phyloP scores from a whole-genome alignment of 495 filamentous ascomycete genomes.

The Talaromyces ruber region DNA sequence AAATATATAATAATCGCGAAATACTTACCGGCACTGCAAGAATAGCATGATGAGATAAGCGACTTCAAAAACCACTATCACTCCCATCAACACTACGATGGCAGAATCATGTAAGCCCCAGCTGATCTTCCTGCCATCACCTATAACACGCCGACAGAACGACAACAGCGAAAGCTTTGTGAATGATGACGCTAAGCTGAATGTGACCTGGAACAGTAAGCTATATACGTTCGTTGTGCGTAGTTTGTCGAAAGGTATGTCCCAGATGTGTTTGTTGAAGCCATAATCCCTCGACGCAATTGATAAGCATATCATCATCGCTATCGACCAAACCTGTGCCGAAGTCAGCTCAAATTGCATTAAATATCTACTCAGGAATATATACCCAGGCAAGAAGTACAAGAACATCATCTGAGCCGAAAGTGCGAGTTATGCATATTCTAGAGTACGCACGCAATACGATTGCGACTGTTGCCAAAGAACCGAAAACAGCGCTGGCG shows the following conservation, averaged over 20 bases:
- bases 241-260: not conserved
- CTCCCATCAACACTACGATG: not conserved
- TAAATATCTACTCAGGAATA: not conserved
- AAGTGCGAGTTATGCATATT: not conserved
- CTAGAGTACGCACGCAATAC: not conserved
- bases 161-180: not conserved
- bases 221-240: not conserved
- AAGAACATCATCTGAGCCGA: not conserved
- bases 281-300: not conserved
- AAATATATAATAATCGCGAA: no score
- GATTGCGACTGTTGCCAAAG: conserved; percentile 14
- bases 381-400: not conserved
- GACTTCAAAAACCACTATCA: not conserved
- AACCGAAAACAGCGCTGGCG: conserved; percentile 19
- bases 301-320: not conserved
- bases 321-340: not conserved
- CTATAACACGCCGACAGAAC: not conserved
- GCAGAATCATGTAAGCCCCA: not conserved
- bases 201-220: not conserved
- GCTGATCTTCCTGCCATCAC: not conserved
- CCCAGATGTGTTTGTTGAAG: not conserved
- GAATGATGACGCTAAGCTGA: not conserved
- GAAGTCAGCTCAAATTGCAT: not conserved
- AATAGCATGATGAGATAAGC: not conserved
- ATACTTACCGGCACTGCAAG: not conserved